Evolutionary conservation across 768 basidiomycete genomes (phyloP), one percentile per base, ranked within the genome.

Genomic region (Trametes cingulata): DNA sequence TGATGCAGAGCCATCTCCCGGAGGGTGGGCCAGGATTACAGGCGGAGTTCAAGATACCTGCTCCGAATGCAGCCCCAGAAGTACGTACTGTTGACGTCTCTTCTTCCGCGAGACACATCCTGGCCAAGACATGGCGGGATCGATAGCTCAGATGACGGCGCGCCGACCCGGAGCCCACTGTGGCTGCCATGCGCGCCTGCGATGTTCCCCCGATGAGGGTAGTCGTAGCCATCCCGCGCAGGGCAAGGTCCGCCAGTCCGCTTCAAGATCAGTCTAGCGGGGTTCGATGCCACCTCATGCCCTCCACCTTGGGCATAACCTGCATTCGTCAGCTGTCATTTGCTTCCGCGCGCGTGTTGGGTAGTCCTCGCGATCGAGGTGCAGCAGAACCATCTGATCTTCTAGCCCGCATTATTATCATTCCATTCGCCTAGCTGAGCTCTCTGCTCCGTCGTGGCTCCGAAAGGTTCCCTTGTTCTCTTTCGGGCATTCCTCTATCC

Each of bases 81-180:
- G 46, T 41, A 42, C 52, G 52, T 49, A 36, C 33, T 10, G 20
- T 19, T 60, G 59, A 50, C 59, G 35, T 41, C 40, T 40, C 47
- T 60, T 60, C 59, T 60, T 60, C 59, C 59, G 59, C 59, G 52
- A 60, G 25, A 50, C 59, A 40, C 35, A 52, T 33, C 25, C 4
- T 12, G 27, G 45, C 40, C 43, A 46, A 56, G 43, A 52, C 27
- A 49, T 27, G 40, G 20, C 37, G 33, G 39, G 48, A 50, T 25
- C 47, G 60, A 43, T 61, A n/a, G 20, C 15, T 7, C 19, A n/a
- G n/a, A 41, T 40, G 22, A 14, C 6, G n/a, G 39, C 3, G 39
- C 47, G 48, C 47, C 25, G 56, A 40, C 33, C 5, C 9, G 37
- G 46, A 29, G 37, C 19, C 6, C 4, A 10, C 29, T 33, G 4